phyloP scores from a whole-genome alignment of 768 basidiomycete genomes.

The Mycena vitilis region DNA sequence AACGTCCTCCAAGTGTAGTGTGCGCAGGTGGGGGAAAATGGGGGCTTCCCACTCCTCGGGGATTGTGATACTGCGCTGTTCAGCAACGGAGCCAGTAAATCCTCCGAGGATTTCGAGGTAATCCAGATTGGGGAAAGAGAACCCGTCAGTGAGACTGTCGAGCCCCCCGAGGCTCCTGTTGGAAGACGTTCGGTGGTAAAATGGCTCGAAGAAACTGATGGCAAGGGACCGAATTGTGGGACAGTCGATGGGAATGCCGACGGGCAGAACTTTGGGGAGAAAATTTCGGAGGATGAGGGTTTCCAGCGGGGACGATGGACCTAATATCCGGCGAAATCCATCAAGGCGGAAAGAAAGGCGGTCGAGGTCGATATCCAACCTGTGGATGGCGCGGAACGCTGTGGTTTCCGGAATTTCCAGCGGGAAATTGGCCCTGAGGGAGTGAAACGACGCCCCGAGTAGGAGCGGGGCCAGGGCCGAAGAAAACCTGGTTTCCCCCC shows the following conservation, averaged over 20 bases:
- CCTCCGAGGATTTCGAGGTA: constrained; percentile 18
- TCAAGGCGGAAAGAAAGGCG: background rate
- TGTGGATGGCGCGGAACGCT: background rate
- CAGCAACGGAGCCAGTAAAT: background rate
- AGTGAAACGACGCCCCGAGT: background rate
- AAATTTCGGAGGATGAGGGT: constrained; percentile 15
- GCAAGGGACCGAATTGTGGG: constrained; percentile 9
- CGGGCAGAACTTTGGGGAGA: background rate
- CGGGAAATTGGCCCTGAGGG: background rate
- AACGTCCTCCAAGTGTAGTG: constrained; percentile 11
- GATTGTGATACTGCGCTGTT: background rate
- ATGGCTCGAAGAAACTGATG: background rate
- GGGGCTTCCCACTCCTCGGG: constrained; percentile 8
- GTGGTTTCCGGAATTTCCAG: background rate
- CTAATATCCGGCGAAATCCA: background rate
- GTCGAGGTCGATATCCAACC: background rate
- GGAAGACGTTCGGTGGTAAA: background rate
- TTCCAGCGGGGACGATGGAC: background rate
- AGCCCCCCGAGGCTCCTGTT: background rate
- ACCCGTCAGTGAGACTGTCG: background rate
- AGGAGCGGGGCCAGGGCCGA: too few species aligned
- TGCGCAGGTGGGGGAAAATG: constrained; percentile 11
- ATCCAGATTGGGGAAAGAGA: constrained; percentile 20
- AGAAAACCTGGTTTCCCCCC: too few species aligned
- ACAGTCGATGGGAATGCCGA: constrained; percentile 1